Evolutionary conservation across 164 flowering plant genomes (phyloP).

Genomic region (Paratinospora sagittata): DNA sequence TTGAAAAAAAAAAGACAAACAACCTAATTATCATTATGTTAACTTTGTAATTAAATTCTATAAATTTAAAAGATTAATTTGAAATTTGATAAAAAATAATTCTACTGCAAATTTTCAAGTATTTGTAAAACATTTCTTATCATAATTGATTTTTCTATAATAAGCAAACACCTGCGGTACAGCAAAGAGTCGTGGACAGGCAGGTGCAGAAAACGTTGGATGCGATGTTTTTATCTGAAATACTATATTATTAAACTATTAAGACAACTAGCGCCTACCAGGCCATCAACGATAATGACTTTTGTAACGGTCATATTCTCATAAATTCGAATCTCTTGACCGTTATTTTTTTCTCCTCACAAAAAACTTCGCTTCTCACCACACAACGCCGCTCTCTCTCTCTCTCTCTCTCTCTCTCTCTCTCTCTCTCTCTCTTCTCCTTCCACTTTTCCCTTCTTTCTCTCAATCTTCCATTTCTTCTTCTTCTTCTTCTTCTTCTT

Average conservation of each 20-base stretch:
- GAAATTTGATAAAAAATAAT: no score
- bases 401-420: not conserved
- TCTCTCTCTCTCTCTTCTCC: not conserved
- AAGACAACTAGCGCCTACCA: no score
- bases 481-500: not conserved
- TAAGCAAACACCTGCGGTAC: not conserved
- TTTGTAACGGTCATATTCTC: slow-evolving; percentile 26
- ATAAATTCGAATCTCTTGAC: slow-evolving; percentile 17
- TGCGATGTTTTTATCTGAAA: not conserved
- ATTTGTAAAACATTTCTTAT: no score
- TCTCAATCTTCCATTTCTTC: not conserved
- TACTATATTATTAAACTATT: not conserved
- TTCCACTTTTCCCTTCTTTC: no score
- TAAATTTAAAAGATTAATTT: no score
- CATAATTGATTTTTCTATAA: no score
- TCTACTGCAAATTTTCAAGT: no score
- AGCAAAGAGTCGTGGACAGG: not conserved
- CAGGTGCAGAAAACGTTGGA: not conserved
- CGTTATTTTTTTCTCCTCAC: slow-evolving; percentile 17
- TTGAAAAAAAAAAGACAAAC: no score
- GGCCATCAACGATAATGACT: not conserved
- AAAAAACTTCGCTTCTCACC: slow-evolving; percentile 21
- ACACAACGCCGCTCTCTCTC: slow-evolving; percentile 8
- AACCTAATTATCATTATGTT: no score
- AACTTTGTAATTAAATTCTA: no score